phyloP scores from a whole-genome alignment of 2,329 filamentous ascomycete genomes.

The Calonectria hongkongensis region DNA sequence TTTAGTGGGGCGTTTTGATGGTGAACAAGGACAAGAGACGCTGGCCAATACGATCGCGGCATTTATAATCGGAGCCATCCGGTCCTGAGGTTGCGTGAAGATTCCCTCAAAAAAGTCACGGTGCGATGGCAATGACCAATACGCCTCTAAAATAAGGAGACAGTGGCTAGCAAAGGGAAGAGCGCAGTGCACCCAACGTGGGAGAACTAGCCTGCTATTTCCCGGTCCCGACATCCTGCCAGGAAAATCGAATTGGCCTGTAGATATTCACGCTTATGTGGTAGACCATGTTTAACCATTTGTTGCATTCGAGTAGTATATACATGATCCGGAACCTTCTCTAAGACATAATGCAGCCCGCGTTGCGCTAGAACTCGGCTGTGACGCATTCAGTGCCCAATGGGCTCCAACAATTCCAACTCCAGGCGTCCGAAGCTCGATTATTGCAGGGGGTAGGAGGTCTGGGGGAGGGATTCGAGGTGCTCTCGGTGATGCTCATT shows the following conservation, averaged over 20 bases:
- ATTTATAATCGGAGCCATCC: conserved; percentile 46
- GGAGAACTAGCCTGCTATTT: neutral
- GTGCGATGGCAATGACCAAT: neutral
- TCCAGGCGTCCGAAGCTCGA: conserved; percentile 37
- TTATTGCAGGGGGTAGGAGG: conserved; percentile 85
- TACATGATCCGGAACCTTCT: conserved; percentile 46
- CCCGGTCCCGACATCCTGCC: too few relatives aligned
- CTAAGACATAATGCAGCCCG: conserved; percentile 45
- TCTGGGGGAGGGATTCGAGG: conserved; percentile 87
- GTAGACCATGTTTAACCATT: conserved; percentile 40
- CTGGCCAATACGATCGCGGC: conserved; percentile 44
- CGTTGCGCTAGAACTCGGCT: conserved; percentile 33
- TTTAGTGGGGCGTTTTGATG: conserved; percentile 50
- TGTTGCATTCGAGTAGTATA: conserved; percentile 53
- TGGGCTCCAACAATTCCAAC: conserved; percentile 38
- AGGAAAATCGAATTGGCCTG: neutral
- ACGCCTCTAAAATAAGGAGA: neutral
- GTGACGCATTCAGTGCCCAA: conserved; percentile 41
- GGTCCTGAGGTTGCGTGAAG: neutral
- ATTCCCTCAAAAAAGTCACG: neutral
- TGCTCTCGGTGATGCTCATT: conserved; percentile 91
- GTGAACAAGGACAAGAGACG: conserved; percentile 23
- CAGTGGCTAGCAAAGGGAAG: too few relatives aligned
- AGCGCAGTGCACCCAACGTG: too few relatives aligned
- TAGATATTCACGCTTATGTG: conserved; percentile 22